Base-by-base conservation (phyloP, 2,329 filamentous ascomycete genomes). In the Aspergillus fischeri region DNA sequence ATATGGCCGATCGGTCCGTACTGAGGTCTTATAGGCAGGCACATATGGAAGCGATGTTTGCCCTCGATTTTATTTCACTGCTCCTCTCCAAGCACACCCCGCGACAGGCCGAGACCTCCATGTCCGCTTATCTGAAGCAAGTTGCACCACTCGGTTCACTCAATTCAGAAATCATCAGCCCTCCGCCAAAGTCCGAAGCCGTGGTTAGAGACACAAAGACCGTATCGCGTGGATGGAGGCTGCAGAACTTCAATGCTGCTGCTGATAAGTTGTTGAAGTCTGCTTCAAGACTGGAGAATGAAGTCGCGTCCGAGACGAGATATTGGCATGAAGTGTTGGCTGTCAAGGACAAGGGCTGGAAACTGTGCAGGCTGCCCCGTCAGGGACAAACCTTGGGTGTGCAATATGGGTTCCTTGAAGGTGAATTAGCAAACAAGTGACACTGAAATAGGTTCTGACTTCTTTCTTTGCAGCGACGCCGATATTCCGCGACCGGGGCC, bases 271-370 rank as follows among this genome's bases (percentile, higher is more conserved):
- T 96, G 24, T 77, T 91, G 14, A 82, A 85, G 9, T 88, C 92
- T 4, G 88, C 90, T 0, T 80, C 82, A 27, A 83, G 90, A 44
- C 76, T 99, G 11, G 84, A 91, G 65, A 83, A 83, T 10, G 92
- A 96, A 71, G 88, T 95, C 35, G 81, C 84, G 9, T 84, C 86
- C 29, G 94, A 99, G 77, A 87, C 87, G 1, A 87, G 83, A 65
- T 99, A 96, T 73, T 99, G 94, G 94, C 83, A 89, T 55, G 88
- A 96, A 65, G 83, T 97, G 2, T 78, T 96, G 49, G 84, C 86
- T 9, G 86, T 97, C 48, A 91, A 88, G 62, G 85, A 91, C 63
- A 87, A 86, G 54, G 92, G 92, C 4, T 99, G 94, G 93, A 87
- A 89, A 21, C 79, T 97, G 20, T 93, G 88, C 64, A 84, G 89